phyloP scores from a whole-genome alignment of 2,329 filamentous ascomycete species.

The Aspergillus candidus region DNA sequence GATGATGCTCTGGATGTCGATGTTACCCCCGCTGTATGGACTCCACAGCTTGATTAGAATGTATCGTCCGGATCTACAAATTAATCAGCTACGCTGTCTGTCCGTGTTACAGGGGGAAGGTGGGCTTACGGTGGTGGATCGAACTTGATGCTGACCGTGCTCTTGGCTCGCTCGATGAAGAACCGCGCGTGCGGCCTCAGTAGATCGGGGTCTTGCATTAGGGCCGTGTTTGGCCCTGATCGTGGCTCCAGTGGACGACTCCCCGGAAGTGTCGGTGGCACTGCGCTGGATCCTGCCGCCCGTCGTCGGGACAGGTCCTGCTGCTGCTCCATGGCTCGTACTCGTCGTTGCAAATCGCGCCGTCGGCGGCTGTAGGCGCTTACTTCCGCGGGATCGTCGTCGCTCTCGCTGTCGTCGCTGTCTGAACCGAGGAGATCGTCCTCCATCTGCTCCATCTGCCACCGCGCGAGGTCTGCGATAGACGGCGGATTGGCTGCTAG shows the following conservation, averaged over 20 bases:
- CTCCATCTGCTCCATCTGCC: constrained; percentile 20
- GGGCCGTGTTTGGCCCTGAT: constrained; percentile 7
- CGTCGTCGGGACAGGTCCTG: constrained; percentile 17
- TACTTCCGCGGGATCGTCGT: constrained; percentile 19
- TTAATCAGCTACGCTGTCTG: background rate
- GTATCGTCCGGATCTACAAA: constrained; percentile 63
- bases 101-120: background rate
- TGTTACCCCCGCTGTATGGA: constrained; percentile 66
- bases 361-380: constrained; percentile 22
- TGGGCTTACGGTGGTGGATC: constrained; percentile 38
- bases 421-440: constrained; percentile 28
- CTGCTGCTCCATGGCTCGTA: constrained; percentile 17
- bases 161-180: constrained; percentile 74
- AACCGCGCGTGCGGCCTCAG: constrained; percentile 74
- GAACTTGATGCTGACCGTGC: constrained; percentile 80
- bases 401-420: constrained; percentile 28
- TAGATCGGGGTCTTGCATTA: constrained; percentile 33
- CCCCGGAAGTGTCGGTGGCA: constrained; percentile 15
- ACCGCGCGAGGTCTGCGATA: constrained; percentile 21
- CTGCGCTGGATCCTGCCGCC: constrained; percentile 18
- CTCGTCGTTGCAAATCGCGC: constrained; percentile 21
- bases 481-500: constrained; percentile 16
- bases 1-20: constrained; percentile 82
- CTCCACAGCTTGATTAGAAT: constrained; percentile 90
- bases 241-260: constrained; percentile 8